Conservation (phyloP, 345 rosid genomes). For the Acer campestre region DNA sequence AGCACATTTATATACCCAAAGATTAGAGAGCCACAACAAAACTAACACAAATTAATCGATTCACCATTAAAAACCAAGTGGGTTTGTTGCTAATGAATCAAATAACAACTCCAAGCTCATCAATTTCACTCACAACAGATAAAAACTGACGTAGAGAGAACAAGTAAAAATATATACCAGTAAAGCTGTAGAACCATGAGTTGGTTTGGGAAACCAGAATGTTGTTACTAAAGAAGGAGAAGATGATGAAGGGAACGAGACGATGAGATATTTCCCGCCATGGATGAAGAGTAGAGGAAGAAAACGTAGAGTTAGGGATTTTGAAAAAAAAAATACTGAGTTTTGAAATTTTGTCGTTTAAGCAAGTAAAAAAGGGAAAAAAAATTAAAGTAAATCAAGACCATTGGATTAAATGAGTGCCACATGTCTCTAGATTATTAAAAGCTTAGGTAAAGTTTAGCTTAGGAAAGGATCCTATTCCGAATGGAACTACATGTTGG, state of each 20-base stretch:
- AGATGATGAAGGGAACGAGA: constrained; percentile 19
- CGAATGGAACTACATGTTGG: too few relatives aligned
- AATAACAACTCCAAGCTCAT: background rate
- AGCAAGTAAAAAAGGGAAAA: too few relatives aligned
- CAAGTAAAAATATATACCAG: constrained; percentile 29
- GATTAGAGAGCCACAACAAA: background rate
- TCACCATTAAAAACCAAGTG: background rate
- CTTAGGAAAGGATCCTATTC: too few relatives aligned
- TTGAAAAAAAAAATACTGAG: too few relatives aligned
- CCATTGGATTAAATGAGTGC: too few relatives aligned
- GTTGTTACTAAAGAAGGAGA: background rate
- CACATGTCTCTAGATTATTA: too few relatives aligned
- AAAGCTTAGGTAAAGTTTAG: too few relatives aligned
- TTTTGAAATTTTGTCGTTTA: too few relatives aligned
- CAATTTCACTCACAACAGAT: background rate
- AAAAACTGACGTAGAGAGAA: background rate
- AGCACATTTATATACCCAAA: background rate
- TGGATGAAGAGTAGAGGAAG: constrained; percentile 27
- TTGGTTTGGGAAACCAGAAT: constrained; percentile 25
- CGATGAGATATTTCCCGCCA: constrained; percentile 34
- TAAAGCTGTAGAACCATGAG: constrained; percentile 13
- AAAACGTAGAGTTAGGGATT: constrained; percentile 11
- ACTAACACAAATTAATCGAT: background rate
- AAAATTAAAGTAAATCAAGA: too few relatives aligned
- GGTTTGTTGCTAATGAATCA: background rate